Evolutionary conservation across 2,329 filamentous ascomycete species (phyloP).

Genomic region (Aspergillus pseudonomiae): DNA sequence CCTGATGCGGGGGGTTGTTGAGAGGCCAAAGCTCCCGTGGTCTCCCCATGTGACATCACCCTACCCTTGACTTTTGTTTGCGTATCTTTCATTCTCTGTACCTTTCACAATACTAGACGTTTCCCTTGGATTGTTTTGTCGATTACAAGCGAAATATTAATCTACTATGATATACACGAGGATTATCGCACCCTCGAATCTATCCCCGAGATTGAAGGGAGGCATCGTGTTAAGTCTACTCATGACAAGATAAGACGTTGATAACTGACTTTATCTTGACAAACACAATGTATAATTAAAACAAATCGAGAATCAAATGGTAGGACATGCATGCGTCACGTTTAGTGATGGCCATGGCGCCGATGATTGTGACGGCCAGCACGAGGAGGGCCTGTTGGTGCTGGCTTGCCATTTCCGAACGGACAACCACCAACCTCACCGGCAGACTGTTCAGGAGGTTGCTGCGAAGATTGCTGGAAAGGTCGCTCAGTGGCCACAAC

Average conservation of each 20-base stretch:
- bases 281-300: background rate
- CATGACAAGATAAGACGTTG: background rate
- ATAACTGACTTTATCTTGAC: background rate
- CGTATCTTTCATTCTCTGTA: background rate
- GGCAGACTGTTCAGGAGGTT: background rate
- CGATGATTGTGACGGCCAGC: background rate
- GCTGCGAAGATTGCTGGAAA: background rate
- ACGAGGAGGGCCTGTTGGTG: background rate
- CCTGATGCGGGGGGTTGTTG: constrained; percentile 2
- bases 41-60: constrained; percentile 10
- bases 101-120: background rate
- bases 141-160: background rate
- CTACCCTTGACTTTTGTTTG: background rate
- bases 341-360: constrained; percentile 3
- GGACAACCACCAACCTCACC: background rate
- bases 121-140: background rate
- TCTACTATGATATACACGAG: background rate
- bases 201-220: background rate
- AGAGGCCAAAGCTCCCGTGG: constrained; percentile 2
- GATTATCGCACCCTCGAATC: background rate
- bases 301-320: background rate
- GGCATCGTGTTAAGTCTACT: background rate
- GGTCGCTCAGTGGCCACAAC: background rate
- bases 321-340: too few species aligned
- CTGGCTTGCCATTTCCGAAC: background rate